Evolutionary conservation across 169 alveolate genomes (phyloP).

Genomic region (Fabrea salina): DNA sequence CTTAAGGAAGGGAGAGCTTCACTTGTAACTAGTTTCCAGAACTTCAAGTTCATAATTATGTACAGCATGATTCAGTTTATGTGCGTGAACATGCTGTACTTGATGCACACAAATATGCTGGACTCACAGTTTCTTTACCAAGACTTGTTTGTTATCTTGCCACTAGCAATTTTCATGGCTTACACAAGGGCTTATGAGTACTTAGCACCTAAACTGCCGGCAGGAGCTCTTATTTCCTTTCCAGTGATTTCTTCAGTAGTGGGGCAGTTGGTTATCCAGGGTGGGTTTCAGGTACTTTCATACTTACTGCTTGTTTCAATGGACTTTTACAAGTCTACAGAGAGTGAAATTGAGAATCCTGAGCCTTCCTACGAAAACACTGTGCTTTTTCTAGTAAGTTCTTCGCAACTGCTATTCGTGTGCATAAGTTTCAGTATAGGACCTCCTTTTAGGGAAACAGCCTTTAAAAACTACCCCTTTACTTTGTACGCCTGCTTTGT

Average conservation of each 20-base stretch:
- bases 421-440: slow-evolving; percentile 18
- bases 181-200: slow-evolving; percentile 63
- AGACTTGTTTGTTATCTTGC: slow-evolving; percentile 79
- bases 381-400: slow-evolving; percentile 8
- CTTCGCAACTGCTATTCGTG: neutral
- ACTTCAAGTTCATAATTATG: slow-evolving; percentile 81
- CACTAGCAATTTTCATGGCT: slow-evolving; percentile 80
- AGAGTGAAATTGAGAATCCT: neutral
- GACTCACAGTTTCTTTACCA: slow-evolving; percentile 75
- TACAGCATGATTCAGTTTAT: slow-evolving; percentile 78
- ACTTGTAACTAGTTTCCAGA: slow-evolving; percentile 76
- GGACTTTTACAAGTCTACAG: neutral
- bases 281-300: neutral
- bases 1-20: slow-evolving; percentile 83
- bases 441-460: slow-evolving; percentile 26
- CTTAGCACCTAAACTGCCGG: slow-evolving; percentile 65
- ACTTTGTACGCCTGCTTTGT: neutral
- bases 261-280: slow-evolving; percentile 51
- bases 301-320: neutral
- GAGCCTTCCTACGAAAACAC: slow-evolving; percentile 13
- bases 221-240: slow-evolving; percentile 72
- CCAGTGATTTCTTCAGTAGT: slow-evolving; percentile 76
- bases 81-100: slow-evolving; percentile 64
- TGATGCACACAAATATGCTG: slow-evolving; percentile 48
- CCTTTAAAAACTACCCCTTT: neutral